Conservation (phyloP, 805 yeast species). For the Wickerhamomyces hampshirensis region DNA sequence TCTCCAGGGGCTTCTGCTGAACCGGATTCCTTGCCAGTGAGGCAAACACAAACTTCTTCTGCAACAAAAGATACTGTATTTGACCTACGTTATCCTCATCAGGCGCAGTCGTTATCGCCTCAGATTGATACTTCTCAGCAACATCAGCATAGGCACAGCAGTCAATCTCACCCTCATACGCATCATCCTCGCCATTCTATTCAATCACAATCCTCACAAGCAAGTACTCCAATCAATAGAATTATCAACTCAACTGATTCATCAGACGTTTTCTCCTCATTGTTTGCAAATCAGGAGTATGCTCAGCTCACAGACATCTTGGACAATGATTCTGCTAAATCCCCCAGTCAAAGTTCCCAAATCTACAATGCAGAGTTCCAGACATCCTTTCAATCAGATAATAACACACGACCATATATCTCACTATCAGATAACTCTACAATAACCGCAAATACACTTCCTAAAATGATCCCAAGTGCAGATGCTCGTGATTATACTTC, state of each 20-base stretch:
- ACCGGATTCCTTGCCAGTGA: not conserved
- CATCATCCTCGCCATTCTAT: not conserved
- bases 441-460: slow-evolving; percentile 5
- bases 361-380: slow-evolving; percentile 23
- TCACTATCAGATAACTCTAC: slow-evolving; percentile 24
- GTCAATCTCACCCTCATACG: slow-evolving; percentile 3
- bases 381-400: slow-evolving; percentile 24
- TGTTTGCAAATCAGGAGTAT: slow-evolving; percentile 38
- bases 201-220: not conserved
- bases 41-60: not conserved
- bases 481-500: slow-evolving; percentile 42
- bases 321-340: slow-evolving; percentile 20
- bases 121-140: not conserved
- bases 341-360: slow-evolving; percentile 21
- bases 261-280: slow-evolving; percentile 25
- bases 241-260: slow-evolving; percentile 12
- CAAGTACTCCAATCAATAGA: slow-evolving; percentile 1
- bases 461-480: slow-evolving; percentile 9
- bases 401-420: slow-evolving; percentile 26
- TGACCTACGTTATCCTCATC: not conserved
- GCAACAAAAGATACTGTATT: no score
- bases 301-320: slow-evolving; percentile 35
- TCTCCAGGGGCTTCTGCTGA: not conserved
- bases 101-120: not conserved
- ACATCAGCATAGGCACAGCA: slow-evolving; percentile 5